A percentile compares a stretch with the other conserved stretches of the same genome.
phyloP scores from a whole-genome alignment of 139 green algal genomes.

The Coelastrella sp. region DNA sequence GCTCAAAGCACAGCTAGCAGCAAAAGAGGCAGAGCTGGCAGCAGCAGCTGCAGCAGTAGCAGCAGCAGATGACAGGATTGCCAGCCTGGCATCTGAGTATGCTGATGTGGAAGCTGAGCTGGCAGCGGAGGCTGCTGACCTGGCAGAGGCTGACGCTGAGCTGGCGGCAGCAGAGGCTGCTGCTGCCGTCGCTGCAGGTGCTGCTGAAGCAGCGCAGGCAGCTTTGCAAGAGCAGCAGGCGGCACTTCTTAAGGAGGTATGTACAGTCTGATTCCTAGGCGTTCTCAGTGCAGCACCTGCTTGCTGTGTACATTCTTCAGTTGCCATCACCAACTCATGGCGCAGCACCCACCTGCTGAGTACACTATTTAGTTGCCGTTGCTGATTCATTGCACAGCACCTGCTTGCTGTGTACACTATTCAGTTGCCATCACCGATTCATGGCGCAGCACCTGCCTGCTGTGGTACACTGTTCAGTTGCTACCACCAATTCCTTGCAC shows the following conservation, averaged over 20 bases:
- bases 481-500: too few species aligned
- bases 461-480: too few species aligned
- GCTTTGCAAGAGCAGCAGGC: constrained; percentile 35
- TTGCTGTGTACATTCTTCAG: too few species aligned
- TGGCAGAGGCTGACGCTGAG: neutral
- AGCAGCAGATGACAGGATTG: neutral
- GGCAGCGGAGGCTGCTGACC: neutral
- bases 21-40: constrained; percentile 45
- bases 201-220: neutral
- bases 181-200: neutral
- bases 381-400: too few species aligned
- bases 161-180: constrained; percentile 14
- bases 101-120: constrained; percentile 45
- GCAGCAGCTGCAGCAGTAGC: constrained; percentile 13
- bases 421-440: too few species aligned
- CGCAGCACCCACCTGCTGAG: too few species aligned
- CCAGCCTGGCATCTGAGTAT: neutral
- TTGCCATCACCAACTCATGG: too few species aligned
- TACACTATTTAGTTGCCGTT: too few species aligned
- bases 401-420: neutral
- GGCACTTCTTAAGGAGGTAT: constrained; percentile 27
- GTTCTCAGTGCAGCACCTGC: too few species aligned
- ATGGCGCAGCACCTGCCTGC: too few species aligned
- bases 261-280: too few species aligned
- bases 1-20: constrained; percentile 36